A percentile compares a stretch with the other conserved stretches of the same genome.
These are phyloP conservation scores for Sphagnum contortum DNA, from an alignment of 225 moss, liverwort and hornwort species.

Conservation along the genomic window DNA sequence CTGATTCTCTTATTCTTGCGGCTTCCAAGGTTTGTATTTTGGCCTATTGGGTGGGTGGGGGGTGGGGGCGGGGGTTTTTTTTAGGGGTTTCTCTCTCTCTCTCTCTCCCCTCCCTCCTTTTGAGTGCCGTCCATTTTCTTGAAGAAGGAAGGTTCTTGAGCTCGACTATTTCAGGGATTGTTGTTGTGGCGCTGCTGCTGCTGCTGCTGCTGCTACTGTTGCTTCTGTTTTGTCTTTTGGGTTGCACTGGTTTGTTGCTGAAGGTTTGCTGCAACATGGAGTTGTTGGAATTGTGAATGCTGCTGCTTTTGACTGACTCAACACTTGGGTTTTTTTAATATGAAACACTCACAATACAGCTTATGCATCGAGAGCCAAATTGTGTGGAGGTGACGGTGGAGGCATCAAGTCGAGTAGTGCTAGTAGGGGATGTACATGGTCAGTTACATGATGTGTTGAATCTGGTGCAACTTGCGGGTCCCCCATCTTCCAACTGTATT, in stretches of 20 bases:
- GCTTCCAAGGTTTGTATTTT: slow-evolving; percentile 42
- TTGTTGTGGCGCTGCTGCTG: no score
- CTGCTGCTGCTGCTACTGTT: no score
- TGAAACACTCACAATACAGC: slow-evolving; percentile 10
- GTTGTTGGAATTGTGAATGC: no score
- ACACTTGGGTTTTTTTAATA: no score
- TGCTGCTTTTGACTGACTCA: no score
- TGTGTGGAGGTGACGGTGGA: slow-evolving; percentile 78
- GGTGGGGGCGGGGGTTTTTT: not conserved
- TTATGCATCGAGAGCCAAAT: slow-evolving; percentile 86
- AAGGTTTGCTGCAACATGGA: no score
- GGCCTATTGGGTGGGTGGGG: not conserved
- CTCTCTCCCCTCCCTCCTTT: not conserved
- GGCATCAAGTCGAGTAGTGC: slow-evolving; percentile 47
- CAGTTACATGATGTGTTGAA: slow-evolving; percentile 95
- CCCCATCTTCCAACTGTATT: slow-evolving; percentile 51
- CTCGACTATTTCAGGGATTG: not conserved
- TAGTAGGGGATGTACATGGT: slow-evolving; percentile 96
- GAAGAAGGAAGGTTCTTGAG: not conserved
- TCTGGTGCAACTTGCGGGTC: slow-evolving; percentile 66
- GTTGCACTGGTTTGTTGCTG: no score
- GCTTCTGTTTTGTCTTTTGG: no score
- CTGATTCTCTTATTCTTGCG: slow-evolving; percentile 57
- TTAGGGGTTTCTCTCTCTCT: not conserved
- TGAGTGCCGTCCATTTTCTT: not conserved